A percentile compares a stretch with the other conserved stretches of the same genome.
phyloP scores from a whole-genome alignment of 108 stramenopile species.

The Discostella stelligeroides region DNA sequence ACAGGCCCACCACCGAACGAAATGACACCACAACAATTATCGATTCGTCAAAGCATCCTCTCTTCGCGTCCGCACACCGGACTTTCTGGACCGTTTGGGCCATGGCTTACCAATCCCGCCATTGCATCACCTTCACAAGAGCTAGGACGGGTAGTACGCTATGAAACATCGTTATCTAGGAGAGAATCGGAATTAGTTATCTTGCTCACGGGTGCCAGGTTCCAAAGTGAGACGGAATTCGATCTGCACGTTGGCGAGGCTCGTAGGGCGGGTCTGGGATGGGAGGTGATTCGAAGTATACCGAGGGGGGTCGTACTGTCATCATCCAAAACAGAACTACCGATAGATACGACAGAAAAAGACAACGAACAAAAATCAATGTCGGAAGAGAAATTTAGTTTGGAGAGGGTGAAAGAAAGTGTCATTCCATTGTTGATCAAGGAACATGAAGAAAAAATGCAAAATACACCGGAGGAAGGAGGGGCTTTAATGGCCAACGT shows the following conservation, averaged over 20 bases:
- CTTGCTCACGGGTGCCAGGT: slow-evolving; percentile 74
- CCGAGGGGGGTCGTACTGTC: slow-evolving; percentile 54
- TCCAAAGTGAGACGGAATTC: slow-evolving; percentile 68
- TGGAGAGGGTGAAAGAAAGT: slow-evolving; percentile 45
- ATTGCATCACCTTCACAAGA: slow-evolving; percentile 71
- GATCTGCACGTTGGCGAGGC: slow-evolving; percentile 82
- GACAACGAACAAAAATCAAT: neutral
- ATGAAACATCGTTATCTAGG: slow-evolving; percentile 61
- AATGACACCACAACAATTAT: slow-evolving; percentile 60
- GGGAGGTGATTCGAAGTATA: slow-evolving; percentile 62
- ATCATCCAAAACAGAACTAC: neutral
- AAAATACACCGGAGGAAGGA: neutral
- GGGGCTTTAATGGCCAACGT: neutral
- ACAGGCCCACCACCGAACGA: slow-evolving; percentile 58
- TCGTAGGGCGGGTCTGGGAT: slow-evolving; percentile 57
- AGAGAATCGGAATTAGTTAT: slow-evolving; percentile 82
- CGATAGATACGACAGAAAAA: neutral
- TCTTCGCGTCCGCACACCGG: slow-evolving; percentile 71
- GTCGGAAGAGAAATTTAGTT: slow-evolving; percentile 43
- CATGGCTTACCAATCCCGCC: slow-evolving; percentile 73
- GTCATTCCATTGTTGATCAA: slow-evolving; percentile 59
- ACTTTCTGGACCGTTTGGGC: slow-evolving; percentile 83
- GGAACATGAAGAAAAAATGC: slow-evolving; percentile 25
- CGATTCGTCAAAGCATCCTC: slow-evolving; percentile 65
- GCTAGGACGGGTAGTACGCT: slow-evolving; percentile 68